Evolutionary conservation across 2,329 filamentous ascomycete species (phyloP).

Genomic region (Cladophialophora psammophila): DNA sequence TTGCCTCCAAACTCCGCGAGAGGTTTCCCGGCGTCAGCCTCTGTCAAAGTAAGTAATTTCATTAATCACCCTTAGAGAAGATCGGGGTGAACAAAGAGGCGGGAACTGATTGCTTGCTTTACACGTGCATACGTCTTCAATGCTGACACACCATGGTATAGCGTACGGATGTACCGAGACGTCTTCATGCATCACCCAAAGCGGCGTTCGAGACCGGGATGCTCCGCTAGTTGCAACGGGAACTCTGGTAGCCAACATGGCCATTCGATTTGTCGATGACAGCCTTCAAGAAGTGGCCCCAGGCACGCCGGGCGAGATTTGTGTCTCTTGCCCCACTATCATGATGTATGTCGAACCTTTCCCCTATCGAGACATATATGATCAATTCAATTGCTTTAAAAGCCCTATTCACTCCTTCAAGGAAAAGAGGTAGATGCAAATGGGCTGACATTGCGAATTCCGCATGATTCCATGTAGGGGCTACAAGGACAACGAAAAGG

Average conservation of each 20-base stretch:
- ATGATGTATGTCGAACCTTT: conserved; percentile 19
- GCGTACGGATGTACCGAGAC: conserved; percentile 16
- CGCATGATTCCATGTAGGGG: conserved; percentile 3
- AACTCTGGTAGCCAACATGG: conserved; percentile 14
- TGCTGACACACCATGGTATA: not conserved
- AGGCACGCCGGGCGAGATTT: conserved; percentile 14
- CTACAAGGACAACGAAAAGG: conserved; percentile 17
- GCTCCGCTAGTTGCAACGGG: conserved; percentile 14
- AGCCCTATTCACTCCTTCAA: too few relatives aligned
- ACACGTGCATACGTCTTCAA: not conserved
- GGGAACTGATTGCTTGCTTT: too few relatives aligned
- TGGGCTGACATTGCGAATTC: too few relatives aligned
- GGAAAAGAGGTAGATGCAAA: too few relatives aligned
- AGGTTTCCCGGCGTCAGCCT: conserved; percentile 14
- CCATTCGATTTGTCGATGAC: conserved; percentile 12
- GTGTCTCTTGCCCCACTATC: conserved; percentile 14
- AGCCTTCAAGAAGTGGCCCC: conserved; percentile 10
- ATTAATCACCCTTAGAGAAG: too few relatives aligned
- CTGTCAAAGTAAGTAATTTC: conserved; percentile 10
- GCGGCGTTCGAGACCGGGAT: conserved; percentile 10
- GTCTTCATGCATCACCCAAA: conserved; percentile 15
- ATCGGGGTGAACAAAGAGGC: too few relatives aligned
- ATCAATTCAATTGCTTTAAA: too few relatives aligned
- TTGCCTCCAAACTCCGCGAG: conserved; percentile 10
- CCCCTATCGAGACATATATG: too few relatives aligned